Base-by-base conservation (phyloP, 106 monocot species). In the Dendrobium chrysotoxum region DNA sequence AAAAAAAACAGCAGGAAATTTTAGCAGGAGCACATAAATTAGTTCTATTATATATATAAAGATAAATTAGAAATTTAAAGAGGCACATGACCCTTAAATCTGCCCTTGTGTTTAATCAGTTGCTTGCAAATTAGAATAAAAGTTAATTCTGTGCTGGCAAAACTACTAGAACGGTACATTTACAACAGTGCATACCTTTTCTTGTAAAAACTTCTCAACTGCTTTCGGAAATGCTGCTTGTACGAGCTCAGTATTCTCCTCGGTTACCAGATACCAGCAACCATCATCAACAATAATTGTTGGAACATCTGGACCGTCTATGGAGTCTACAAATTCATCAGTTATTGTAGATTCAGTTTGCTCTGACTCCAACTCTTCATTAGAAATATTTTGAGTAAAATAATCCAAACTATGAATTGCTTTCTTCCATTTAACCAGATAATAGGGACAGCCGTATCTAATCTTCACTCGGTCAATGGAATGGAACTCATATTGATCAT, bases 381-480 rank as follows among this genome's bases (percentile, higher is more conserved):
- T 38, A 45, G 86, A 78, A 2, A 75, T 38, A 26, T n/a, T 67
- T n/a, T 55, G 46, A 28, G 46, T 65, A 28, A 11, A 5, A 40
- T 17, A 10, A 13, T 21, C 76, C 10, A 50, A 65, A 73, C 21
- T 78, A 61, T 28, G 25, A 25, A 47, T 18, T 54, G 39, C 80
- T 80, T 85, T 92, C 86, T 87, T 92, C 95, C 99, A 99, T 83
- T 95, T 99, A 70, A 99, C 91, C 72, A 93, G 72, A 78, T 93
- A 99, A 86, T 78, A 93, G 25, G 86, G 91, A 26, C 88, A 85
- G 70, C 88, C 88, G 76, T 86, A 81, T 82, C 88, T 84, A 75
- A 87, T 89, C 68, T 95, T 99, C 18, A 90, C 81, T 67, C 99
- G 81, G 41, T 89, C 79, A 76, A 99, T 93, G 23, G 99, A 93